phyloP scores from a whole-genome alignment of 345 rosid genomes.

The Fremontodendron californicum region DNA sequence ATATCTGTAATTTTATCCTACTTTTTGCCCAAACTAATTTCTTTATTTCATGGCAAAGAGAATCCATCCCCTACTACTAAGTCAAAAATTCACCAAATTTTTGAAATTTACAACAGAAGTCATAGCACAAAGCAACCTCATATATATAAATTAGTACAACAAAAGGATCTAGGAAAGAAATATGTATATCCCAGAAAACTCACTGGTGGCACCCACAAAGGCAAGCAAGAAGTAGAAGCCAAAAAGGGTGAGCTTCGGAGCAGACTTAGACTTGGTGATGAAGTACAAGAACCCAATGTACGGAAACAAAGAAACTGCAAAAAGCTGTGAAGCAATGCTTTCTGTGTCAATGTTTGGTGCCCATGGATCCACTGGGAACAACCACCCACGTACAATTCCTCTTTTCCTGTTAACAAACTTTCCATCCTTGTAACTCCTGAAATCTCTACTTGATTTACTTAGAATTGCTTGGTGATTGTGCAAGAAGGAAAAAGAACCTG shows the following conservation, averaged over 20 bases:
- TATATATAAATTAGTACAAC: not conserved
- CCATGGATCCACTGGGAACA: constrained; percentile 87
- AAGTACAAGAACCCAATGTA: constrained; percentile 87
- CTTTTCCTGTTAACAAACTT: constrained; percentile 21
- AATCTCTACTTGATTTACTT: constrained; percentile 14
- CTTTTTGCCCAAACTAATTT: not conserved
- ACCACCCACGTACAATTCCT: constrained; percentile 38
- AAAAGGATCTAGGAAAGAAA: not conserved
- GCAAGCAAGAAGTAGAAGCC: constrained; percentile 94
- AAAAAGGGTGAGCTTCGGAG: constrained; percentile 82
- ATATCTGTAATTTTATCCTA: not conserved
- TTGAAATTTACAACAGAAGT: not conserved
- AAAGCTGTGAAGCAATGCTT: constrained; percentile 82
- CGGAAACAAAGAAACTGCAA: constrained; percentile 75
- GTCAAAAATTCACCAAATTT: not conserved
- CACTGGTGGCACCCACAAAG: constrained; percentile 85
- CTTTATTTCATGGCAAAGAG: not conserved
- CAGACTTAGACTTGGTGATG: constrained; percentile 78
- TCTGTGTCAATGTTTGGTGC: constrained; percentile 71
- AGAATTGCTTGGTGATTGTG: constrained; percentile 15
- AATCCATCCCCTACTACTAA: not conserved
- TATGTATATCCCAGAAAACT: constrained; percentile 21
- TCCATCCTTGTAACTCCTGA: constrained; percentile 12
- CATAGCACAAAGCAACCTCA: not conserved
- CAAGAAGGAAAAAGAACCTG: constrained; percentile 20